phyloP scores from a whole-genome alignment of 768 basidiomycete species.

The Rhizopogon roseolus region DNA sequence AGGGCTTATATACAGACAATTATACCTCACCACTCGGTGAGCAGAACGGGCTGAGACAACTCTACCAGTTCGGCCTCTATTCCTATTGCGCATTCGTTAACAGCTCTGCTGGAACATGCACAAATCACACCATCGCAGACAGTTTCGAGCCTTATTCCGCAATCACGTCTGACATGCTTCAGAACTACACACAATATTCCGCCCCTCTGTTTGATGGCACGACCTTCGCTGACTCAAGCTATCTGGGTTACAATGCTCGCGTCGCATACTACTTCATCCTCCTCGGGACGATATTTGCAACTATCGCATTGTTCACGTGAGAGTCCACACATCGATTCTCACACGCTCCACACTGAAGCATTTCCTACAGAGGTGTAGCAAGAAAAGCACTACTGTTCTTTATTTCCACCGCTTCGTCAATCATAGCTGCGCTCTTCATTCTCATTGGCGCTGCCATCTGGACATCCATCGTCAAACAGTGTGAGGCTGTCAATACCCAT shows the following conservation, averaged over 20 bases:
- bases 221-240: slow-evolving; percentile 56
- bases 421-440: slow-evolving; percentile 55
- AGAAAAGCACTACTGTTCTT: slow-evolving; percentile 66
- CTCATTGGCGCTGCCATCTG: slow-evolving; percentile 71
- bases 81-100: slow-evolving; percentile 72
- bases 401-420: slow-evolving; percentile 57
- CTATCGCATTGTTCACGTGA: slow-evolving; percentile 62
- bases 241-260: slow-evolving; percentile 57
- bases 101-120: slow-evolving; percentile 55
- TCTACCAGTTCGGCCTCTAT: slow-evolving; percentile 80
- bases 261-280: slow-evolving; percentile 75
- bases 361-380: slow-evolving; percentile 50
- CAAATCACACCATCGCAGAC: slow-evolving; percentile 52
- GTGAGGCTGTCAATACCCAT: slow-evolving; percentile 52
- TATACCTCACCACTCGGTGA: slow-evolving; percentile 54
- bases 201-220: slow-evolving; percentile 45
- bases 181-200: slow-evolving; percentile 57
- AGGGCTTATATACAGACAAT: slow-evolving; percentile 63
- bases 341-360: slow-evolving; percentile 1
- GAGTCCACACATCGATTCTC: slow-evolving; percentile 22
- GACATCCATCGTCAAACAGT: slow-evolving; percentile 69
- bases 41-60: slow-evolving; percentile 57
- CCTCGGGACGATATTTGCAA: slow-evolving; percentile 64
- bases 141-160: slow-evolving; percentile 62
- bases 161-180: slow-evolving; percentile 62